Conservation (phyloP, 192 early-diverging fungal species). For the Coemansia sp. region DNA sequence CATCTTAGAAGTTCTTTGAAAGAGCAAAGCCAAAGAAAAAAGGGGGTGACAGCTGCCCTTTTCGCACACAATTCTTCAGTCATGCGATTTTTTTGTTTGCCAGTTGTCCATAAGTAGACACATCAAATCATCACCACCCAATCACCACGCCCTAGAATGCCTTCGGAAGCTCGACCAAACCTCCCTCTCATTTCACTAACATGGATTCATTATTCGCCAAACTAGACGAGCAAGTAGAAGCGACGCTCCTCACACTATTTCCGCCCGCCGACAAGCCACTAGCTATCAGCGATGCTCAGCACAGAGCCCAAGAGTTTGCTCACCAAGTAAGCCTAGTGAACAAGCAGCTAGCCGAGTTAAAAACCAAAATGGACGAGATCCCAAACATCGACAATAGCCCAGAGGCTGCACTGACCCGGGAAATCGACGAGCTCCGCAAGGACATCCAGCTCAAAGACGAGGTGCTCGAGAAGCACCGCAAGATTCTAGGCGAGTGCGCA, state of each 20-base stretch:
- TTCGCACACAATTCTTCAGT: background rate
- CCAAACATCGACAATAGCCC: background rate
- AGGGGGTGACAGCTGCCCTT: too few species aligned
- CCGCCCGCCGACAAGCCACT: slow-evolving; percentile 12
- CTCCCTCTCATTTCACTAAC: background rate
- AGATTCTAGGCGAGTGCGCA: slow-evolving; percentile 1
- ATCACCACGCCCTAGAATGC: background rate
- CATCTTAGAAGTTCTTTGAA: too few species aligned
- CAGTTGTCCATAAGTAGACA: background rate
- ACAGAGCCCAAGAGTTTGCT: slow-evolving; percentile 43
- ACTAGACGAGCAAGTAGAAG: slow-evolving; percentile 31
- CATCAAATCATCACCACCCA: background rate
- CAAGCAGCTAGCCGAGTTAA: slow-evolving; percentile 30
- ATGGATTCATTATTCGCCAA: slow-evolving; percentile 39
- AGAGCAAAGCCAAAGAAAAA: too few species aligned
- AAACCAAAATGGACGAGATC: slow-evolving; percentile 16
- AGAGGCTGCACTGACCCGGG: slow-evolving; percentile 3
- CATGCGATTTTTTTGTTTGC: background rate
- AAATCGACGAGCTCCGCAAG: slow-evolving; percentile 32
- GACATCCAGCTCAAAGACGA: slow-evolving; percentile 32
- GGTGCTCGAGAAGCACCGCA: slow-evolving; percentile 28
- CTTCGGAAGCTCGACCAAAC: background rate
- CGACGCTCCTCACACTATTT: slow-evolving; percentile 31
- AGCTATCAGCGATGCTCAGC: slow-evolving; percentile 29
- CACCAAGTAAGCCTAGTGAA: slow-evolving; percentile 16